phyloP scores from a whole-genome alignment of 2,329 filamentous ascomycete species.

The Acephala macrosclerotiorum region DNA sequence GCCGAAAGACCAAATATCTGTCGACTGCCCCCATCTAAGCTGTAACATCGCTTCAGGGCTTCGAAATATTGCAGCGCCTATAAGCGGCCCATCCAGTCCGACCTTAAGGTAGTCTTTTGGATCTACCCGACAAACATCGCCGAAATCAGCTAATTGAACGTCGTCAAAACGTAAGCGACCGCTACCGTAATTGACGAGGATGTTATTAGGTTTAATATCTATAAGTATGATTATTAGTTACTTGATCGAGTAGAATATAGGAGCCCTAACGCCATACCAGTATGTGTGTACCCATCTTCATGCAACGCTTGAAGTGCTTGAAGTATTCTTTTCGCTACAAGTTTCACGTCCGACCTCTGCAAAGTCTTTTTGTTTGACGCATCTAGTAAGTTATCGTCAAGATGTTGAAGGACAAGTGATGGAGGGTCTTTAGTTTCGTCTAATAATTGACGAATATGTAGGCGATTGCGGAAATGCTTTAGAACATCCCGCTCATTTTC shows the following conservation, averaged over 20 bases:
- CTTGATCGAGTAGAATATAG: conserved; percentile 6
- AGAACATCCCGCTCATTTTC: conserved; percentile 30
- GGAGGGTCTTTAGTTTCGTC: conserved; percentile 27
- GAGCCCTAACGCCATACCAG: conserved; percentile 25
- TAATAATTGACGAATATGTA: conserved; percentile 24
- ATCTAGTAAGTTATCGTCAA: conserved; percentile 27
- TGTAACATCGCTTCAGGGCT: conserved; percentile 34
- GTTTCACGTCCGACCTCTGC: conserved; percentile 26
- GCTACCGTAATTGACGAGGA: conserved; percentile 35
- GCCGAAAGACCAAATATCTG: conserved; percentile 38
- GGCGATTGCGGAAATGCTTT: conserved; percentile 20
- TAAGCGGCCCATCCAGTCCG: conserved; percentile 22
- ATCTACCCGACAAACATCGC: conserved; percentile 28
- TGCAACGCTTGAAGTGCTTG: conserved; percentile 29
- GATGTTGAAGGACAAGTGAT: conserved; percentile 28
- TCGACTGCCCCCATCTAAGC: conserved; percentile 33
- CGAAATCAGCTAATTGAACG: conserved; percentile 24
- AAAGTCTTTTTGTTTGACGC: conserved; percentile 23
- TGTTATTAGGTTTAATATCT: conserved; percentile 46
- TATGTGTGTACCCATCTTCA: conserved; percentile 33
- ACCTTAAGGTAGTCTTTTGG: conserved; percentile 27
- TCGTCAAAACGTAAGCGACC: conserved; percentile 11
- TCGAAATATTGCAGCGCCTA: conserved; percentile 30
- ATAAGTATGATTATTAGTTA: conserved; percentile 26
- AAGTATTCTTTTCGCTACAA: conserved; percentile 29